A percentile compares a stretch with the other conserved stretches of the same genome.
Evolutionary conservation across 1,139 yeast species (phyloP).

Genomic region (Kodamaea anthophila): DNA sequence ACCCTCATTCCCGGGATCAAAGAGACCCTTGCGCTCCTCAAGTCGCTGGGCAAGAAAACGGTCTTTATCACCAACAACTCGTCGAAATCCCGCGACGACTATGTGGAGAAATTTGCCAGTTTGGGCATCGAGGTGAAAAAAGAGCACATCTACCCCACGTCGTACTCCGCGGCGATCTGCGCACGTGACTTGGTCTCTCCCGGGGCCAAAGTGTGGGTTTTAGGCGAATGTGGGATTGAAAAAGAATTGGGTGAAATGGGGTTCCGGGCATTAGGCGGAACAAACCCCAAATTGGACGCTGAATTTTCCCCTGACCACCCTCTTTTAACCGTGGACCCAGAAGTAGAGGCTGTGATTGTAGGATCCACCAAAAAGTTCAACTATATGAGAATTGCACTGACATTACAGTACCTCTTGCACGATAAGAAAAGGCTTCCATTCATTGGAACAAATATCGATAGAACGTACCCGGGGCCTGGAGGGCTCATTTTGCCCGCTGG

Average conservation of each 20-base stretch:
- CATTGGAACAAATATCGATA: slow-evolving; percentile 37
- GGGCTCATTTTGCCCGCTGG: slow-evolving; percentile 39
- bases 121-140: slow-evolving; percentile 29
- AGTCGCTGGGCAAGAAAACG: slow-evolving; percentile 27
- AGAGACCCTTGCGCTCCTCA: slow-evolving; percentile 57
- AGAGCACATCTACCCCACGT: slow-evolving; percentile 31
- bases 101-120: slow-evolving; percentile 26
- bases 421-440: slow-evolving; percentile 29
- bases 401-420: slow-evolving; percentile 34
- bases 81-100: slow-evolving; percentile 29
- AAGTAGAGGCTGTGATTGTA: slow-evolving; percentile 36
- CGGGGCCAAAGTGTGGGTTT: slow-evolving; percentile 63
- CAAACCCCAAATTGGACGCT: slow-evolving; percentile 36
- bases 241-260: slow-evolving; percentile 68
- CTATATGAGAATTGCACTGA: slow-evolving; percentile 33
- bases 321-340: slow-evolving; percentile 37
- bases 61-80: slow-evolving; percentile 40
- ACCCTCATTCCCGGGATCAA: slow-evolving; percentile 64
- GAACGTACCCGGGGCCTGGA: slow-evolving; percentile 36
- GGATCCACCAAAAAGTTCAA: slow-evolving; percentile 37
- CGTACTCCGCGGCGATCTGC: slow-evolving; percentile 31
- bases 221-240: slow-evolving; percentile 79
- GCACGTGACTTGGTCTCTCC: slow-evolving; percentile 13
- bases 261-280: slow-evolving; percentile 67
- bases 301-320: slow-evolving; percentile 38